Evolutionary conservation across 257 asterid species (phyloP), one percentile per base, ranked within the genome.

Genomic region (Primulina tabacum): DNA sequence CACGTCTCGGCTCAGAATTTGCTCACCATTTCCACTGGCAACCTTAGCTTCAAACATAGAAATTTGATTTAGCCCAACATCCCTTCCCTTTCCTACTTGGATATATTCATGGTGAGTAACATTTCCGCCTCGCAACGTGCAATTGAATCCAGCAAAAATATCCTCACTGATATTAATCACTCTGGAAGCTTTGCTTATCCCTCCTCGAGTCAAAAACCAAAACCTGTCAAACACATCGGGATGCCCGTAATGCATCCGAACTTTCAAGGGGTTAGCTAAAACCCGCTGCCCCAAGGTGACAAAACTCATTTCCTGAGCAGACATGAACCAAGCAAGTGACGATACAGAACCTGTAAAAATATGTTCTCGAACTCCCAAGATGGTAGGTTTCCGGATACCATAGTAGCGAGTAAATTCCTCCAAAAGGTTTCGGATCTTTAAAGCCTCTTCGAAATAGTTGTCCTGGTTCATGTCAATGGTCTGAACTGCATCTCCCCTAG

Each of bases 401-500:
- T 94, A 94, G 73, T 77, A 75, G 52, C 65, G 82, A 78, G 79
- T 86, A 72, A 89, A 94, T 84, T 94, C 99, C 83, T 94, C 93
- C 79, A 94, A 80, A 76, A 94, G 95, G 79, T 94, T 94, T 77
- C 97, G 80, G 91, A 94, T 85, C 88, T 94, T 94, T 67, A 94
- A 89, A 64, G 99, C 99, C 87, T 94, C 99, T 86, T 94, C 99
- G 34, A 94, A 94, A 81, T 94, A 91, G 76, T 87, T 94, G 69
- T 94, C 99, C 84, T 94, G 99, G 86, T 94, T 94, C 99, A 94
- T 94, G 81, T 94, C 99, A 62, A 94, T 94, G 18, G 99, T 94
- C 78, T 94, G 99, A 73, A 89, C 88, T 16, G 99, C 99, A 80
- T 94, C 99, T 80, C 99, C 99, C 76, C 99, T 83, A 2, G 97